A percentile compares a stretch with the other conserved stretches of the same genome.
Conservation (phyloP, 129 eudicot genomes). For the Flaveria trinervia region DNA sequence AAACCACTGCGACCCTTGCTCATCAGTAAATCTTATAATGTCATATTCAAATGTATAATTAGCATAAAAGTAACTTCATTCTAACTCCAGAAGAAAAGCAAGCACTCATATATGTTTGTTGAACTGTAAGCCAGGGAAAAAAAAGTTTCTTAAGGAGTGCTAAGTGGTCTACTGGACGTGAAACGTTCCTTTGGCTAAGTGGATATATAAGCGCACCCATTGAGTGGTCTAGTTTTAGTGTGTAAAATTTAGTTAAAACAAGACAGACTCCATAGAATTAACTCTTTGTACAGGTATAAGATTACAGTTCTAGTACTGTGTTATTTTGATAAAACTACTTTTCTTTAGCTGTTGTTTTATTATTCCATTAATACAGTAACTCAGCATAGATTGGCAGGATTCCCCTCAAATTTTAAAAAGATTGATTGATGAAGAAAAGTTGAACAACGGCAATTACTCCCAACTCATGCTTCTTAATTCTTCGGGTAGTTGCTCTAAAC, state of each 20-base stretch:
- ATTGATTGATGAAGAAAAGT: neutral
- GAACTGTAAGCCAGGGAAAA: neutral
- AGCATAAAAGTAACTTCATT: neutral
- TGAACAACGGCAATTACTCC: neutral
- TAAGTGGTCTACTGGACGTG: neutral
- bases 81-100: conserved; percentile 3
- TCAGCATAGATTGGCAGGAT: neutral
- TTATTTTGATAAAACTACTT: neutral
- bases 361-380: neutral
- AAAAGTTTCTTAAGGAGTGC: neutral
- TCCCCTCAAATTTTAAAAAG: neutral
- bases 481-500: no score
- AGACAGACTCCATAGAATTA: neutral
- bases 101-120: neutral
- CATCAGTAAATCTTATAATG: conserved; percentile 8
- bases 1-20: conserved; percentile 12
- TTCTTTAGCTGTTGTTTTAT: neutral
- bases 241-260: neutral
- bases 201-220: neutral
- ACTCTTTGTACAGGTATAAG: conserved; percentile 1
- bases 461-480: neutral
- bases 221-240: neutral
- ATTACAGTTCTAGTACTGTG: neutral
- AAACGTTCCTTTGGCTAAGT: neutral
- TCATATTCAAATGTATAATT: neutral